Conservation (phyloP, 2,329 filamentous ascomycete species). For the Calcarisporium arbuscula region DNA sequence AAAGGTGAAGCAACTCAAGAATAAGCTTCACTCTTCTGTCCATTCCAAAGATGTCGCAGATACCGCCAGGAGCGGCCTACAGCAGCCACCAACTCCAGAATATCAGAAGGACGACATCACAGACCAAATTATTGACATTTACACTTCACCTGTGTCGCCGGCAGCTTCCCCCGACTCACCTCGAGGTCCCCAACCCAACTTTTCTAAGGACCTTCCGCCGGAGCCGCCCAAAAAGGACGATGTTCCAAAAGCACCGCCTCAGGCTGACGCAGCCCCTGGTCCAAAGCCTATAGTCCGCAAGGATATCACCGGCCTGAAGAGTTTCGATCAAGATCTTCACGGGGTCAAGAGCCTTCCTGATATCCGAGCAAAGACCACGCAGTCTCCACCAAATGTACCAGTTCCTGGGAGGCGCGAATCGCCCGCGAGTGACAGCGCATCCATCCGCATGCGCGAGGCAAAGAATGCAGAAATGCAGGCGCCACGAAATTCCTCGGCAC, state of each 20-base stretch:
- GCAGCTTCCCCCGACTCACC: slow-evolving; percentile 36
- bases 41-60: slow-evolving; percentile 11
- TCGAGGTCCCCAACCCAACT: slow-evolving; percentile 12
- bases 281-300: slow-evolving; percentile 18
- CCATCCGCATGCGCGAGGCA: slow-evolving; percentile 12
- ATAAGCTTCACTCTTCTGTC: slow-evolving; percentile 20
- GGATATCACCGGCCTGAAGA: too few species aligned
- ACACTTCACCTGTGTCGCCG: slow-evolving; percentile 38
- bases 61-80: slow-evolving; percentile 8
- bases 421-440: slow-evolving; percentile 14
- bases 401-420: too few species aligned
- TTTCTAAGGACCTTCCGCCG: slow-evolving; percentile 9
- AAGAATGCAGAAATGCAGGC: slow-evolving; percentile 20
- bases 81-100: slow-evolving; percentile 43
- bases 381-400: slow-evolving; percentile 2
- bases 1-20: slow-evolving; percentile 23
- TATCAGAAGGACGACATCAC: slow-evolving; percentile 38
- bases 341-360: slow-evolving; percentile 17
- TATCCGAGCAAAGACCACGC: background rate
- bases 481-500: slow-evolving; percentile 25
- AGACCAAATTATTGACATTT: slow-evolving; percentile 26
- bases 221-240: slow-evolving; percentile 9
- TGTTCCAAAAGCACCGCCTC: slow-evolving; percentile 1
- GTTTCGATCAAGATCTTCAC: slow-evolving; percentile 15
- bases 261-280: too few species aligned